Conservation (phyloP, 768 basidiomycete species). For the Coprinopsis sp. region DNA sequence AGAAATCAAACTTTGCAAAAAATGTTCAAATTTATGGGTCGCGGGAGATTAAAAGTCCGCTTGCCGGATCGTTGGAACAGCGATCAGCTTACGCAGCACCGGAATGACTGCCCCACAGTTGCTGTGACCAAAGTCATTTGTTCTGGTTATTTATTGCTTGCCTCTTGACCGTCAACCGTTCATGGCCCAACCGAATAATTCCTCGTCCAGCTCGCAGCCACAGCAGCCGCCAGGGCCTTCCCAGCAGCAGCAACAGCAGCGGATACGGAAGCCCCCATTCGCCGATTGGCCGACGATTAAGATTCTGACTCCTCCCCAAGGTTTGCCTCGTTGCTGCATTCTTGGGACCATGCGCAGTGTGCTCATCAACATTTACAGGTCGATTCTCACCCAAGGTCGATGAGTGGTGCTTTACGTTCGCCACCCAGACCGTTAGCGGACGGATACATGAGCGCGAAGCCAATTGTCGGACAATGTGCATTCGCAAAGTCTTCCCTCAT, state of each 20-base stretch:
- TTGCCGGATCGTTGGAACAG: slow-evolving; percentile 15
- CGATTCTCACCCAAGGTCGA: slow-evolving; percentile 55
- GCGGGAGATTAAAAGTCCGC: slow-evolving; percentile 21
- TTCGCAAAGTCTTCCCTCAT: slow-evolving; percentile 63
- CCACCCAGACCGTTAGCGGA: slow-evolving; percentile 52
- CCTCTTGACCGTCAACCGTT: slow-evolving; percentile 7
- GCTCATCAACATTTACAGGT: slow-evolving; percentile 28
- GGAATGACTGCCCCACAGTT: too few species aligned
- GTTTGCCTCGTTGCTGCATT: slow-evolving; percentile 21
- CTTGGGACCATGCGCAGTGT: slow-evolving; percentile 5
- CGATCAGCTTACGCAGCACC: too few species aligned
- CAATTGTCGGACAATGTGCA: slow-evolving; percentile 53
- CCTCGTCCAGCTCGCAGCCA: slow-evolving; percentile 17
- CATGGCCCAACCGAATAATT: too few species aligned
- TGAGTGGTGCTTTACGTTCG: slow-evolving; percentile 62
- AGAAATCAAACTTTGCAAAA: slow-evolving; percentile 20
- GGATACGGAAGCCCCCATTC: slow-evolving; percentile 34
- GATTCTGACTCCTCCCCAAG: slow-evolving; percentile 49
- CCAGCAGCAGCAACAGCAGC: slow-evolving; percentile 28
- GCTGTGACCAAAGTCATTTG: too few species aligned
- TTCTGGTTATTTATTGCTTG: too few species aligned
- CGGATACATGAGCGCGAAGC: slow-evolving; percentile 48
- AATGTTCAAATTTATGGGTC: slow-evolving; percentile 10
- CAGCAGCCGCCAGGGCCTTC: slow-evolving; percentile 19
- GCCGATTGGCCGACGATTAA: slow-evolving; percentile 51